These are phyloP conservation scores for Abortiporus biennis DNA, from an alignment of 1,284 basidiomycete species.

Conservation along the genomic window DNA sequence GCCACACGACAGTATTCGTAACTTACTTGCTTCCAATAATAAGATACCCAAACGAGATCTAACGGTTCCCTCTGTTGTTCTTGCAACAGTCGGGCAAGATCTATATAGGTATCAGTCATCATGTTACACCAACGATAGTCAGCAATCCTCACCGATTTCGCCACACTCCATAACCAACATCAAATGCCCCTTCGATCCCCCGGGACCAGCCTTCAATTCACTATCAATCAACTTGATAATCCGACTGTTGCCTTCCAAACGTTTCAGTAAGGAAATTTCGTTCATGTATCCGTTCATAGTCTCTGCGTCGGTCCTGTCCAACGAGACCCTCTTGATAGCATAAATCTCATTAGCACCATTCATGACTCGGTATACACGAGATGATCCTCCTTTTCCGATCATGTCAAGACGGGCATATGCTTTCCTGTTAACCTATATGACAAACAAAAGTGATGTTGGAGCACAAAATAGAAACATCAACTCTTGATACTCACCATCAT, in stretches of 20 bases:
- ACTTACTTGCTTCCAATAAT: conserved; percentile 91
- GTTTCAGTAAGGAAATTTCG: conserved; percentile 84
- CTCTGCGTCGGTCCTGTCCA: conserved; percentile 82
- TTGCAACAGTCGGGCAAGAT: conserved; percentile 76
- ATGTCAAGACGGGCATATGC: conserved; percentile 79
- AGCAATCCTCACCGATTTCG: conserved; percentile 51
- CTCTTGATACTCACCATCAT: conserved; percentile 19
- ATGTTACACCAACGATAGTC: not conserved
- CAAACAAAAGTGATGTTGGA: not conserved
- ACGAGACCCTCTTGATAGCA: conserved; percentile 83
- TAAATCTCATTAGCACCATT: conserved; percentile 71
- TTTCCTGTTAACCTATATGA: conserved; percentile 68
- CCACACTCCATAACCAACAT: conserved; percentile 93
- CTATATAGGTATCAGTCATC: conserved; percentile 20
- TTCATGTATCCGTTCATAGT: conserved; percentile 92
- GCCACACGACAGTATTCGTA: not conserved
- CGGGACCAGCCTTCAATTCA: conserved; percentile 63
- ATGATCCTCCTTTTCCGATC: conserved; percentile 89
- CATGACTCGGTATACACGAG: conserved; percentile 89
- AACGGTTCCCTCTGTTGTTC: conserved; percentile 79
- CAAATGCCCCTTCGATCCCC: conserved; percentile 60
- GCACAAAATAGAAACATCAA: not conserved
- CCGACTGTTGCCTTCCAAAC: conserved; percentile 81
- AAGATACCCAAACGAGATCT: conserved; percentile 88
- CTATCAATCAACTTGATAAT: conserved; percentile 88